Conservation (phyloP, 2,329 filamentous ascomycete genomes). For the Hypoxylon rubiginosum region DNA sequence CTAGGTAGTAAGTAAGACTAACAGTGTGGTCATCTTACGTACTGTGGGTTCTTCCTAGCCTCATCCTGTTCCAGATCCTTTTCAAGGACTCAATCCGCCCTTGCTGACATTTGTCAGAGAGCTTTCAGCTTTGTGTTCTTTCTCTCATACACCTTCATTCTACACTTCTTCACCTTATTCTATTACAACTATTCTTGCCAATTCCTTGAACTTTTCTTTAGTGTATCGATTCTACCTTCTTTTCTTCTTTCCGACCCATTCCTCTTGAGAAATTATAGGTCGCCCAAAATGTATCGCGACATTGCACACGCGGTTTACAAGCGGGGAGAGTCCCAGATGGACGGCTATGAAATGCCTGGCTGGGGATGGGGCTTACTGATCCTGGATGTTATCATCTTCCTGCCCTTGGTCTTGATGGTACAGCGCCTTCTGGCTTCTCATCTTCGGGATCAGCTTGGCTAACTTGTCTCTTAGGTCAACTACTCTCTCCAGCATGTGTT, state of each 20-base stretch:
- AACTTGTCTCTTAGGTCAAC: slow-evolving; percentile 54
- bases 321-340: slow-evolving; percentile 53
- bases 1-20: too few species aligned
- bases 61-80: background rate
- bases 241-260: slow-evolving; percentile 3
- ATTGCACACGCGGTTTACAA: slow-evolving; percentile 53
- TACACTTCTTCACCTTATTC: background rate
- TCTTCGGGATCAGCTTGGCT: slow-evolving; percentile 20
- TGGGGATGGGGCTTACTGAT: slow-evolving; percentile 59
- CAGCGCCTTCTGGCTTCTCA: slow-evolving; percentile 25
- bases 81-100: slow-evolving; percentile 5
- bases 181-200: slow-evolving; percentile 13
- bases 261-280: slow-evolving; percentile 11
- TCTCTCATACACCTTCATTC: slow-evolving; percentile 3
- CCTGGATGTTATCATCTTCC: slow-evolving; percentile 59
- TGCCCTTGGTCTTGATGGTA: slow-evolving; percentile 62
- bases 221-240: slow-evolving; percentile 17
- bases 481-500: slow-evolving; percentile 67
- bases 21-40: background rate
- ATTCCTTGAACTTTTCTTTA: slow-evolving; percentile 19
- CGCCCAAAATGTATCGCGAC: slow-evolving; percentile 52
- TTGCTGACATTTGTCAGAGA: slow-evolving; percentile 26
- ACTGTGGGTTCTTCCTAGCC: background rate
- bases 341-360: slow-evolving; percentile 53
- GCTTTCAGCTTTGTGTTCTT: slow-evolving; percentile 29